phyloP scores from a whole-genome alignment of 2,329 filamentous ascomycete genomes.

The Fusarium verrucosum region DNA sequence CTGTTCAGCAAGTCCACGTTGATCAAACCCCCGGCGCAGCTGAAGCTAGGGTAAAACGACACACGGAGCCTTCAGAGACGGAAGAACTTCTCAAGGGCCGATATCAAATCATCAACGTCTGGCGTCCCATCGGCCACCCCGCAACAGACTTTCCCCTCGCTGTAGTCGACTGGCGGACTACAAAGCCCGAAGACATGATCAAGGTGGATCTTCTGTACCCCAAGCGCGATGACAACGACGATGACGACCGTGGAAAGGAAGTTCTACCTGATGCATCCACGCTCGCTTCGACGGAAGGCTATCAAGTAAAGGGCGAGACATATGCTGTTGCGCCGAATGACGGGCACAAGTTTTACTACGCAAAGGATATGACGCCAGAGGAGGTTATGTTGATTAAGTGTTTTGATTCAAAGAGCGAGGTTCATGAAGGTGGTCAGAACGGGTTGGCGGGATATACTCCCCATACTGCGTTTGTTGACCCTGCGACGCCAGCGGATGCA shows the following conservation, averaged over 20 bases:
- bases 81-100: constrained; percentile 50
- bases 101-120: constrained; percentile 64
- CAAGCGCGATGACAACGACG: constrained; percentile 27
- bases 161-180: constrained; percentile 40
- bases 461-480: constrained; percentile 42
- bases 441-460: constrained; percentile 39
- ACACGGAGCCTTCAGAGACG: constrained; percentile 58
- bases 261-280: constrained; percentile 27
- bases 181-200: constrained; percentile 38
- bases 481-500: constrained; percentile 32
- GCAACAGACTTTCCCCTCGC: constrained; percentile 40
- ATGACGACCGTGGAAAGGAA: constrained; percentile 43
- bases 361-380: constrained; percentile 43
- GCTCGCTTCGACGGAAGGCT: constrained; percentile 29
- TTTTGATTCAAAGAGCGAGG: constrained; percentile 42
- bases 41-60: constrained; percentile 67
- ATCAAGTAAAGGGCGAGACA: constrained; percentile 38
- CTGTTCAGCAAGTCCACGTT: constrained; percentile 76
- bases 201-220: constrained; percentile 40
- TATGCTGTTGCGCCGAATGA: constrained; percentile 37
- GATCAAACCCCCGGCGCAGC: constrained; percentile 74
- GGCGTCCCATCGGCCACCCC: constrained; percentile 46
- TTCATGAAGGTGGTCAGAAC: constrained; percentile 28
- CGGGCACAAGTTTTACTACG: constrained; percentile 40
- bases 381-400: constrained; percentile 45